Conservation (phyloP, 371 early-diverging fungal species). For the Mortierella sp. region DNA sequence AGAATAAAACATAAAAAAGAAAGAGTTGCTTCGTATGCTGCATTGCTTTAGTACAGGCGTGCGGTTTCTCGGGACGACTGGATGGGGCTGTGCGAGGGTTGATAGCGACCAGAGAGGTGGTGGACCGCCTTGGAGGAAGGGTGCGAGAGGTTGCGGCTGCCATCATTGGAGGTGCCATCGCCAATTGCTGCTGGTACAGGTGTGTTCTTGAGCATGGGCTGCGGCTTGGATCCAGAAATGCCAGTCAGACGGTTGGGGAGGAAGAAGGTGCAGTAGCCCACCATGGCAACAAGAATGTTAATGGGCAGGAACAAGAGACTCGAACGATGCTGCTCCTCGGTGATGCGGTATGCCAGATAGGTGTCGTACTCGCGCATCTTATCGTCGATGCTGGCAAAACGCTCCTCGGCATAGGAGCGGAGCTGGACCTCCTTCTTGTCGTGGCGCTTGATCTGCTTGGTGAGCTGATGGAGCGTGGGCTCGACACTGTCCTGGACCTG, state of each 20-base stretch:
- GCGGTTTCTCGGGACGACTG: constrained; percentile 45
- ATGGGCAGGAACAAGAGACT: constrained; percentile 58
- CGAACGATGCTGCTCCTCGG: constrained; percentile 62
- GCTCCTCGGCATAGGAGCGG: constrained; percentile 66
- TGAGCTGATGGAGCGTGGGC: constrained; percentile 62
- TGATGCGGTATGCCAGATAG: constrained; percentile 62
- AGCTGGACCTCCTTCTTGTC: constrained; percentile 66
- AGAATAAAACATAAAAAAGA: neutral
- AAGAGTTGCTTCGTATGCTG: neutral
- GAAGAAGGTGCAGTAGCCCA: constrained; percentile 59
- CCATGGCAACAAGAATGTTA: constrained; percentile 55
- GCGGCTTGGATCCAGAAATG: constrained; percentile 31
- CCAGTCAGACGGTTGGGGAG: constrained; percentile 49
- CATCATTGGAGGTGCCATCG: constrained; percentile 39
- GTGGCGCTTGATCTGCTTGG: constrained; percentile 67
- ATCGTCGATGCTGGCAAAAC: constrained; percentile 63
- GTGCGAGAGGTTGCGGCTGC: constrained; percentile 5
- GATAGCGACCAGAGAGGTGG: constrained; percentile 23
- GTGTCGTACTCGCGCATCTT: constrained; percentile 69
- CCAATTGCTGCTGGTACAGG: constrained; percentile 46
- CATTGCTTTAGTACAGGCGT: constrained; percentile 34
- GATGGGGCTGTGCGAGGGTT: constrained; percentile 45
- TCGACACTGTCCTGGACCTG: constrained; percentile 65
- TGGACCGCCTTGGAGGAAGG: constrained; percentile 2
- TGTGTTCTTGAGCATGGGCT: constrained; percentile 52